phyloP scores from a whole-genome alignment of 495 filamentous ascomycete species.

The Polyplosphaeria fusca region DNA sequence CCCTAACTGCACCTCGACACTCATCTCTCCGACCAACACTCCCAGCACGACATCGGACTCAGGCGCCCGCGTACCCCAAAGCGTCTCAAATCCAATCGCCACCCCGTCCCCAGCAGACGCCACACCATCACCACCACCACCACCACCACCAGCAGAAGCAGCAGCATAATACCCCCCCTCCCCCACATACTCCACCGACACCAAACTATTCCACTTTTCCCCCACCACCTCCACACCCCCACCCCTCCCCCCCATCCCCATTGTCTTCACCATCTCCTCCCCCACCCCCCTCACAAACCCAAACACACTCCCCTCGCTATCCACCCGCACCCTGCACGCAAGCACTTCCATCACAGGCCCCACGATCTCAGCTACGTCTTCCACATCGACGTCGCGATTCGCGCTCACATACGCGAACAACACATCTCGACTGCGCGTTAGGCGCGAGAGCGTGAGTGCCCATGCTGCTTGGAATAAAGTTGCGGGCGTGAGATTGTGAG shows the following conservation, averaged over 20 bases:
- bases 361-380: slow-evolving; percentile 47
- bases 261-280: slow-evolving; percentile 4
- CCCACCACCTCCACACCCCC: slow-evolving; percentile 6
- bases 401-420: slow-evolving; percentile 31
- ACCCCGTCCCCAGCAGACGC: neutral
- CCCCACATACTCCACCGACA: slow-evolving; percentile 12
- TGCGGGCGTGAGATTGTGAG: slow-evolving; percentile 19
- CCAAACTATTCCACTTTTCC: slow-evolving; percentile 10
- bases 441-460: slow-evolving; percentile 14
- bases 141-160: neutral
- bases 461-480: slow-evolving; percentile 23
- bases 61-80: slow-evolving; percentile 10
- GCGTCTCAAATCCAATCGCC: slow-evolving; percentile 7
- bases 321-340: slow-evolving; percentile 33
- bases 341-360: slow-evolving; percentile 48
- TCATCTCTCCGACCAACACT: slow-evolving; percentile 19
- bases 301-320: neutral
- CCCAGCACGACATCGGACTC: slow-evolving; percentile 27
- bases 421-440: slow-evolving; percentile 9
- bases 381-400: slow-evolving; percentile 47
- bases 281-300: slow-evolving; percentile 7
- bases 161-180: slow-evolving; percentile 10
- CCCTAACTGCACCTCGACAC: slow-evolving; percentile 17
- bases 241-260: slow-evolving; percentile 10
- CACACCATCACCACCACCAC: neutral